Conservation (phyloP, 805 yeast genomes). For the Starmerella apicola region DNA sequence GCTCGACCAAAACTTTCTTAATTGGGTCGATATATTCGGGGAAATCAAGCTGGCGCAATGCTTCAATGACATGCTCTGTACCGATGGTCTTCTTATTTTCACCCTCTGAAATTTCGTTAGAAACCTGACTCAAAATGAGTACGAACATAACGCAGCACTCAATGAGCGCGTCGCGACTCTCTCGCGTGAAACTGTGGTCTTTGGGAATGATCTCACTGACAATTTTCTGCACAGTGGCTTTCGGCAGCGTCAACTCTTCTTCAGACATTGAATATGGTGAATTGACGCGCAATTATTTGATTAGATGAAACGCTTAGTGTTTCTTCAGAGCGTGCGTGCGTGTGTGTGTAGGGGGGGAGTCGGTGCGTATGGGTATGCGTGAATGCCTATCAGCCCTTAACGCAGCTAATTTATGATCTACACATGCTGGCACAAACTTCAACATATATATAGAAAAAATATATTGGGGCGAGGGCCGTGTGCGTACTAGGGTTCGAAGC, state of each 20-base stretch:
- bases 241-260: constrained; percentile 30
- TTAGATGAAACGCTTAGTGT: too few species aligned
- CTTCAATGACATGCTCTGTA: constrained; percentile 87
- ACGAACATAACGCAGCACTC: constrained; percentile 94
- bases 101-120: constrained; percentile 90
- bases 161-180: constrained; percentile 86
- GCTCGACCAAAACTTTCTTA: constrained; percentile 67
- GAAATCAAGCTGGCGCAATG: constrained; percentile 78
- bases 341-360: too few species aligned
- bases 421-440: too few species aligned
- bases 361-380: too few species aligned
- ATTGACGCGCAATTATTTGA: too few species aligned
- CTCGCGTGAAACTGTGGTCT: constrained; percentile 81
- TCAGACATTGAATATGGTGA: constrained; percentile 18
- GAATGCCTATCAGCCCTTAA: too few species aligned
- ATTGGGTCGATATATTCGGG: constrained; percentile 71
- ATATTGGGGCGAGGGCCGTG: too few species aligned
- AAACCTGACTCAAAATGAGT: constrained; percentile 85
- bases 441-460: too few species aligned
- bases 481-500: too few species aligned
- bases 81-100: constrained; percentile 95
- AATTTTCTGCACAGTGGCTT: constrained; percentile 91
- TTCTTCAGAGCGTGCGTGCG: too few species aligned
- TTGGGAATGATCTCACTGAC: constrained; percentile 78
- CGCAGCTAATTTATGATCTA: too few species aligned